Conservation (phyloP, 805 yeast species). For the Ogataea kodamae region DNA sequence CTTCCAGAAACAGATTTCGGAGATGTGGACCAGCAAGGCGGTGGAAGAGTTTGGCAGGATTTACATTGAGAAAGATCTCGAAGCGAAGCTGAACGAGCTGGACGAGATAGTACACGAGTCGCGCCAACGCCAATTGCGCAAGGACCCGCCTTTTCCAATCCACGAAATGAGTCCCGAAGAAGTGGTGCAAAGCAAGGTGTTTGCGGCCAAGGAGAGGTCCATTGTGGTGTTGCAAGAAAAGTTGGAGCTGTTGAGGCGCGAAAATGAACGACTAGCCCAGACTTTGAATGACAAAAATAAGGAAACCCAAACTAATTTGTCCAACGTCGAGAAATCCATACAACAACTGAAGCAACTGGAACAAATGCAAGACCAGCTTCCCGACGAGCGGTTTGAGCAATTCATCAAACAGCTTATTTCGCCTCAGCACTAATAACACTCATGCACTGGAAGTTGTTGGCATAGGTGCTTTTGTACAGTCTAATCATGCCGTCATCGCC, state of each 20-base stretch:
- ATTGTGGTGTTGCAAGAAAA: constrained; percentile 16
- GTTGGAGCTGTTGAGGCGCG: constrained; percentile 13
- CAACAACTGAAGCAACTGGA: constrained; percentile 17
- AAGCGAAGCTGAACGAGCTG: constrained; percentile 41
- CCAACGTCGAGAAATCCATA: constrained; percentile 9
- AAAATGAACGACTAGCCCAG: constrained; percentile 12
- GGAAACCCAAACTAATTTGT: constrained; percentile 10
- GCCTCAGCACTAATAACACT: constrained; percentile 70
- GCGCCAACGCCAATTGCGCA: constrained; percentile 11
- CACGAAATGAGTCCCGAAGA: constrained; percentile 24
- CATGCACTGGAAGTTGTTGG: constrained; percentile 86
- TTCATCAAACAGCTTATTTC: constrained; percentile 19
- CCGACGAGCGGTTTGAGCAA: constrained; percentile 18
- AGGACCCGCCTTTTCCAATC: constrained; percentile 14
- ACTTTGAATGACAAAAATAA: constrained; percentile 12
- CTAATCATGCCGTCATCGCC: constrained; percentile 94
- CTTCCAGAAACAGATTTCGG: constrained; percentile 43
- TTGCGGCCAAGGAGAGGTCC: constrained; percentile 15
- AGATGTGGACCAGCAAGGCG: constrained; percentile 42
- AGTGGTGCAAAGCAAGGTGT: constrained; percentile 18
- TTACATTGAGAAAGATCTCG: constrained; percentile 42
- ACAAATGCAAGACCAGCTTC: constrained; percentile 10
- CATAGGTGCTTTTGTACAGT: constrained; percentile 85
- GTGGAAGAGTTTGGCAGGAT: constrained; percentile 45
- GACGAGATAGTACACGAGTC: constrained; percentile 47